A percentile compares a stretch with the other conserved stretches of the same genome.
These are phyloP conservation scores for Penicillium vulpinum DNA, from an alignment of 2,329 filamentous ascomycete genomes.

Conservation along the genomic window DNA sequence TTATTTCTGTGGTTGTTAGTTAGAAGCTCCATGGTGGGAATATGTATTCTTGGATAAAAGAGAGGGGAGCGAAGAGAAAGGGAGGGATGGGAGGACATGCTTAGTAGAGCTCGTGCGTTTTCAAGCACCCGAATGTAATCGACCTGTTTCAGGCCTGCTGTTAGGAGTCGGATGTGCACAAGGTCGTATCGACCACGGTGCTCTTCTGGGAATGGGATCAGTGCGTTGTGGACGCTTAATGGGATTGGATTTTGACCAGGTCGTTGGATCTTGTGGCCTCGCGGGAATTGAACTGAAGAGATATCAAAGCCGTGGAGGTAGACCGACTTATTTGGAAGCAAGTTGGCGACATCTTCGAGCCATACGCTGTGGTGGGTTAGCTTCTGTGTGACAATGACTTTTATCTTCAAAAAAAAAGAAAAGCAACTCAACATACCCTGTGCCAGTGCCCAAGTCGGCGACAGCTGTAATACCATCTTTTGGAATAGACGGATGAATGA, in stretches of 20 bases:
- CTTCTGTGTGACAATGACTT: not conserved
- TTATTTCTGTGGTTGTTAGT: conserved; percentile 18
- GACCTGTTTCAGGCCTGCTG: conserved; percentile 27
- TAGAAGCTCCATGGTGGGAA: not conserved
- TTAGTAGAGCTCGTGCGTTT: conserved; percentile 31
- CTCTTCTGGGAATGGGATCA: conserved; percentile 28
- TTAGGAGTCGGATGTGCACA: conserved; percentile 32
- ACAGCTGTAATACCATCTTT: conserved; percentile 16
- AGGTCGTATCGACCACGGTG: conserved; percentile 33
- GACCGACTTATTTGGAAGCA: conserved; percentile 5
- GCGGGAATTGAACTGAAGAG: conserved; percentile 30
- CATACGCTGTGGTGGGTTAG: conserved; percentile 22
- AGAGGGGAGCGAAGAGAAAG: not conserved
- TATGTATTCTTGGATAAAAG: not conserved
- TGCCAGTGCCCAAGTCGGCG: conserved; percentile 33
- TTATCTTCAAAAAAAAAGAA: too few species aligned
- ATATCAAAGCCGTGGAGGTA: conserved; percentile 35
- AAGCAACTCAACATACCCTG: conserved; percentile 21
- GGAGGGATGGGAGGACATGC: conserved; percentile 15
- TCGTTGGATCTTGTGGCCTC: conserved; percentile 13
- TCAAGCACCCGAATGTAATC: conserved; percentile 22
- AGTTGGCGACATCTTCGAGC: conserved; percentile 21
- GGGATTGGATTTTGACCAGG: conserved; percentile 5
- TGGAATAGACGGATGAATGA: conserved; percentile 30
- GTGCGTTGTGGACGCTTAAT: conserved; percentile 26